These are phyloP conservation scores for Fusarium napiforme DNA, from an alignment of 2,329 filamentous ascomycete species.

Conservation along the genomic window DNA sequence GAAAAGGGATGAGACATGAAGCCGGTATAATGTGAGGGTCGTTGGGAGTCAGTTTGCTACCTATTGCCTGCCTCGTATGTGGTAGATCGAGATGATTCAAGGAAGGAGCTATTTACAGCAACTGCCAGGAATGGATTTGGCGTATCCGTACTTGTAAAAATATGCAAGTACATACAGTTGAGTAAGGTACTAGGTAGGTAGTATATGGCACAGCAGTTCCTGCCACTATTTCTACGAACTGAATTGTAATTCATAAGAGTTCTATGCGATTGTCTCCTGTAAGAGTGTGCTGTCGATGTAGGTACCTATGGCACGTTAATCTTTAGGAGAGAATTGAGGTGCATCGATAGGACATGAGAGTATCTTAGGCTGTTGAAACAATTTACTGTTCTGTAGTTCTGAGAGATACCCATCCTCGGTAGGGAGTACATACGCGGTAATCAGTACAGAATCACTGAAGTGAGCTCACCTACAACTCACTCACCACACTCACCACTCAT, in stretches of 20 bases:
- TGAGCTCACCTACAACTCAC: neutral
- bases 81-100: neutral
- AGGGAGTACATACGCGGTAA: neutral
- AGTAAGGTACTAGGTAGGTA: neutral
- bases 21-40: neutral
- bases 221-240: neutral
- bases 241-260: neutral
- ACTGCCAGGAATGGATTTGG: neutral
- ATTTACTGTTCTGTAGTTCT: neutral
- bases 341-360: neutral
- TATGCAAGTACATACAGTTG: neutral
- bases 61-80: neutral
- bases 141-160: neutral
- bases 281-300: neutral
- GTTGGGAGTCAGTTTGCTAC: neutral
- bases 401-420: neutral
- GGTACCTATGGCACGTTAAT: neutral
- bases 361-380: neutral
- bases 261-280: neutral
- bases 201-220: neutral
- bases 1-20: slow-evolving; percentile 26
- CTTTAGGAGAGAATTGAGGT: neutral
- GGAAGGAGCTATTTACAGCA: neutral
- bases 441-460: neutral
- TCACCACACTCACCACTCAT: neutral